Base-by-base conservation (phyloP, 2,329 filamentous ascomycete genomes). In the Colletotrichum sp. region DNA sequence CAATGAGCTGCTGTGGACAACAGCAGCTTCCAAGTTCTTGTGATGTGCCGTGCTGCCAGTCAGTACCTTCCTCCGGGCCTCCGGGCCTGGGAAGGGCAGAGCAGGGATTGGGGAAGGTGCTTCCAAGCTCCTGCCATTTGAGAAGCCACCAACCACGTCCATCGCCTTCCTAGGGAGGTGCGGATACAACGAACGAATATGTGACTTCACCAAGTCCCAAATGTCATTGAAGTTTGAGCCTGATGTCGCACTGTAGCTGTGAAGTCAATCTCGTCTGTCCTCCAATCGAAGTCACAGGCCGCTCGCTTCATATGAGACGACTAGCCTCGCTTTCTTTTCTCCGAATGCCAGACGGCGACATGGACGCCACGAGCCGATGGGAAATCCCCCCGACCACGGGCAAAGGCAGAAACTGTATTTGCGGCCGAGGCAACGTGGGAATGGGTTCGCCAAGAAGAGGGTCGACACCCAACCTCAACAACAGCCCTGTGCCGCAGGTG, bases 1-100 rank as follows among this genome's bases (percentile, higher is more conserved):
- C 48, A 75, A 65, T 30, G 73, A 73, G 48, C 73, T 73, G 58
- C 73, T 38, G 5, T 43, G 34, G 28, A 61, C 28, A 61, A n/a
- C 30, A 32, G 18, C 58, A 48, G 18, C 30, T 61, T 61, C 30
- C 62, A 64, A 28, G 24, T 48, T 64, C 18, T 36, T 14, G 62
- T 3, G 14, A 65, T 16, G 63, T 66, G 34, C 36, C 36, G 18
- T 5, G 13, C 28, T 61, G 58, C 30, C 24, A 18, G 55, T 28
- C 43, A 52, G 65, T 61, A 62, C 36, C 52, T 65, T 48, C 59
- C 62, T 71, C 61, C 48, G 34, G 21, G 59, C 67, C 26, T 58
- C 59, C 34, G 36, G 59, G 30, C 28, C 16, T 7, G 55, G 67
- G 55, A 26, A 24, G 21, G 55, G 8, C 55, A 16, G 26, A 28